Percentiles rank a stretch among this genome's conserved stretches.
phyloP scores from a whole-genome alignment of 2,329 filamentous ascomycete species.

The Arthrobotrys sinensis region DNA sequence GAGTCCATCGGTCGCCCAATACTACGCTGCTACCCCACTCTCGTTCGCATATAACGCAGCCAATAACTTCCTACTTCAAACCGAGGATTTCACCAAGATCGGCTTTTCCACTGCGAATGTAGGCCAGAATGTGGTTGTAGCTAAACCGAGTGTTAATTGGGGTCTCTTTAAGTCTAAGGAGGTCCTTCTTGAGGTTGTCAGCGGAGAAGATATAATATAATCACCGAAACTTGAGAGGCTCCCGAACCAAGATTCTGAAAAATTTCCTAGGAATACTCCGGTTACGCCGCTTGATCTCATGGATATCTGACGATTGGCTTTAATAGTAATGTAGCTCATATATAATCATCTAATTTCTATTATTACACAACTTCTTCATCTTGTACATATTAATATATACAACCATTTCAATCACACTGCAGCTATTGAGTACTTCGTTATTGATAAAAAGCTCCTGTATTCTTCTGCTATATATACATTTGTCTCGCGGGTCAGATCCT shows the following conservation, averaged over 20 bases:
- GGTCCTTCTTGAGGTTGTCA: not conserved
- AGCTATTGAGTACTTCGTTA: too few relatives aligned
- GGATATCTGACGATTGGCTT: not conserved
- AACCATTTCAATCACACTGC: too few relatives aligned
- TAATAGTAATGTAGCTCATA: not conserved
- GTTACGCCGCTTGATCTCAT: too few relatives aligned
- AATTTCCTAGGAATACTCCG: too few relatives aligned
- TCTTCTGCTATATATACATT: too few relatives aligned
- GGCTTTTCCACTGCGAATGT: not conserved
- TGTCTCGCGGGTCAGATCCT: too few relatives aligned
- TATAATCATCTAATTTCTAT: slow-evolving; percentile 5
- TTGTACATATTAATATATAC: slow-evolving; percentile 15
- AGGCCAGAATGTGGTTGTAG: not conserved
- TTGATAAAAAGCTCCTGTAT: too few relatives aligned
- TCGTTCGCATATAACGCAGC: not conserved
- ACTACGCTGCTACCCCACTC: not conserved
- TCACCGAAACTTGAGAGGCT: too few relatives aligned
- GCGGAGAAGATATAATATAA: too few relatives aligned
- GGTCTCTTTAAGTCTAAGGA: not conserved
- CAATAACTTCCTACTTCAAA: not conserved
- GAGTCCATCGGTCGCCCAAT: not conserved
- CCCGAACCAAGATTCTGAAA: too few relatives aligned
- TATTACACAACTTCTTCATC: not conserved
- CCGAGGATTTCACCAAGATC: not conserved
- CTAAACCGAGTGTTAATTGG: slow-evolving; percentile 9